Base-by-base conservation (phyloP, 1,139 yeast species). In the Lodderomyces jiufengensis region DNA sequence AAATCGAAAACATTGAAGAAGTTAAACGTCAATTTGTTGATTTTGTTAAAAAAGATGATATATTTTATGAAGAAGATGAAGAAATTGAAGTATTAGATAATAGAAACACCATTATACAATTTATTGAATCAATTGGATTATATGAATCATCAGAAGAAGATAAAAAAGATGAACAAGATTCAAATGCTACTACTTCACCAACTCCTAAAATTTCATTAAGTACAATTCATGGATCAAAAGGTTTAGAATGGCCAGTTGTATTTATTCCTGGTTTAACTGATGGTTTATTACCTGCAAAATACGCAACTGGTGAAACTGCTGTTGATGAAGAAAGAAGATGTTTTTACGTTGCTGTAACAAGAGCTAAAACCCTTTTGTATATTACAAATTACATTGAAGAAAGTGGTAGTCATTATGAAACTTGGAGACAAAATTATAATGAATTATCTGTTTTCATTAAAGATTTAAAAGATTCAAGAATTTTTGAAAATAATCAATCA, bases 171-270 rank as follows among this genome's bases (percentile, higher is more conserved):
- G 10, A 29, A 11, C n/a, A n/a, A n/a, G n/a, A n/a, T n/a, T n/a
- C n/a, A n/a, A n/a, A n/a, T n/a, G n/a, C n/a, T n/a, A n/a, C n/a
- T n/a, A n/a, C n/a, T n/a, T 9, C 20, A 23, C 27, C 14, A 14
- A 32, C 8, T 10, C 26, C 21, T 2, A 36, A 34, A n/a, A 70
- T 76, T 0, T 53, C 73, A 34, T 34, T 72, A 1, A 80, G 90
- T 0, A 92, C 97, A 0, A 83, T 92, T 10, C 98, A 92, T 56
- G 87, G 90, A 0, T 79, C 97, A 2, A 92, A 92, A 53, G 97
- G 97, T 1, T 65, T 88, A 4, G 97, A 92, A 56, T 92, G 97
- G 97, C 92, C 95, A 0, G 76, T 84, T 5, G 97, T 92, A 0
- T 85, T 87, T 52, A 73, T 87, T 9, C 90, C 95, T 1, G 81